Conservation (phyloP, 352 stramenopile genomes). For the Paralagenidium karlingii region DNA sequence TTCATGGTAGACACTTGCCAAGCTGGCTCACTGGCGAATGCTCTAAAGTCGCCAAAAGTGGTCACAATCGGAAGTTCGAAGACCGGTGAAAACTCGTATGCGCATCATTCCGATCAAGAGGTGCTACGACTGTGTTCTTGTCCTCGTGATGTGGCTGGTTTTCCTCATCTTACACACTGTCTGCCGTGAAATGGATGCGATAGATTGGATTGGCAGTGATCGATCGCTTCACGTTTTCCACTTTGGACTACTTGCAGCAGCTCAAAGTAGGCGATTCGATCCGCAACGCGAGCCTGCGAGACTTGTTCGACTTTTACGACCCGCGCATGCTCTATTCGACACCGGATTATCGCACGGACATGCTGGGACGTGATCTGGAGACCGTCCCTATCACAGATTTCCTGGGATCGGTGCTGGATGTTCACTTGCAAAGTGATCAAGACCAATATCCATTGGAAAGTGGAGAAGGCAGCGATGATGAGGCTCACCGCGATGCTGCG, state of each 20-base stretch:
- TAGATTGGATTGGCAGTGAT: slow-evolving; percentile 79
- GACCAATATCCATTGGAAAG: slow-evolving; percentile 62
- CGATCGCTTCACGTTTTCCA: slow-evolving; percentile 83
- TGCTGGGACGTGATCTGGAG: slow-evolving; percentile 55
- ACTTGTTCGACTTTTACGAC: slow-evolving; percentile 78
- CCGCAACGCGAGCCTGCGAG: slow-evolving; percentile 36
- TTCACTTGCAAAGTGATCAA: slow-evolving; percentile 56
- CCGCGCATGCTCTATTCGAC: slow-evolving; percentile 74
- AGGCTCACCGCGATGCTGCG: too few species aligned
- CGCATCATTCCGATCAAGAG: slow-evolving; percentile 80
- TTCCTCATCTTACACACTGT: neutral
- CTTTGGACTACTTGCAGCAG: slow-evolving; percentile 77
- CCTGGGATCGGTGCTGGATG: slow-evolving; percentile 75
- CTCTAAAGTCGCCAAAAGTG: slow-evolving; percentile 82
- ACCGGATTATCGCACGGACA: slow-evolving; percentile 61
- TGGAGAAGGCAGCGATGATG: neutral
- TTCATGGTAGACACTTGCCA: slow-evolving; percentile 98
- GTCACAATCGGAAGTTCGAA: slow-evolving; percentile 88
- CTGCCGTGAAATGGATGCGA: neutral
- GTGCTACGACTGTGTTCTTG: slow-evolving; percentile 7
- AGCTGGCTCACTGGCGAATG: slow-evolving; percentile 86
- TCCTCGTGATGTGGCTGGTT: neutral
- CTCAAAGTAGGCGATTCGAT: slow-evolving; percentile 74
- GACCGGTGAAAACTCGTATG: slow-evolving; percentile 91
- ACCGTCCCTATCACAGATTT: slow-evolving; percentile 80